Evolutionary conservation across 306 rosid genomes (phyloP).

Genomic region (Senna tora): DNA sequence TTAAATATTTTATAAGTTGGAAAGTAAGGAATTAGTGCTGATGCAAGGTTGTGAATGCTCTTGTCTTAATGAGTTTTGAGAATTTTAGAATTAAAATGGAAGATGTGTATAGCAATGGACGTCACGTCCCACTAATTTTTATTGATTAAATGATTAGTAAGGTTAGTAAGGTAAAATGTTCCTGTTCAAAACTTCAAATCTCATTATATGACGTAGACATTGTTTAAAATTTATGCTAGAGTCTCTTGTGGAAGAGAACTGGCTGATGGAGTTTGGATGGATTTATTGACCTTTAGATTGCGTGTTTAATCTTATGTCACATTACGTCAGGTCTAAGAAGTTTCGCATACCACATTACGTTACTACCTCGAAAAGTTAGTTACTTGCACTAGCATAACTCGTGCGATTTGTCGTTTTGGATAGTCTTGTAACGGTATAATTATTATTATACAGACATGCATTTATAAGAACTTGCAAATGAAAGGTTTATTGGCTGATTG

Average conservation of each 20-base stretch:
- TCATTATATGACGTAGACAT: not conserved
- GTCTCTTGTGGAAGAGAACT: conserved; percentile 9
- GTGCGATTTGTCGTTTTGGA: conserved; percentile 29
- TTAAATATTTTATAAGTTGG: conserved; percentile 26
- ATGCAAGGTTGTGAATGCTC: conserved; percentile 33
- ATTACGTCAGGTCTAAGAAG: not conserved
- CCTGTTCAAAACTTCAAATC: conserved; percentile 16
- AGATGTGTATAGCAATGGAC: conserved; percentile 12
- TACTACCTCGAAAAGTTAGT: conserved; percentile 15
- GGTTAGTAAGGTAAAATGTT: conserved; percentile 28
- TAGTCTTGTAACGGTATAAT: conserved; percentile 5
- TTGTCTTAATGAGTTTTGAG: conserved; percentile 21
- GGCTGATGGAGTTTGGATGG: conserved; percentile 21
- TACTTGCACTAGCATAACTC: conserved; percentile 17
- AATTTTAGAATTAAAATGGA: conserved; percentile 15
- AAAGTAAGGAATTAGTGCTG: conserved; percentile 35
- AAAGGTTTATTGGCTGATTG: conserved; percentile 13
- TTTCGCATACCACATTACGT: not conserved
- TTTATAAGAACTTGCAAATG: not conserved
- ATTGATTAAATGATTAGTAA: conserved; percentile 1
- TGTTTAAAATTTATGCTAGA: conserved; percentile 7
- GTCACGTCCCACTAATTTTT: conserved; percentile 13
- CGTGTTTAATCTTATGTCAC: not conserved
- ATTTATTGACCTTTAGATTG: not conserved
- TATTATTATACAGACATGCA: not conserved